Conservation (phyloP, 2,329 filamentous ascomycete genomes). For the Penicillium corylophilum region DNA sequence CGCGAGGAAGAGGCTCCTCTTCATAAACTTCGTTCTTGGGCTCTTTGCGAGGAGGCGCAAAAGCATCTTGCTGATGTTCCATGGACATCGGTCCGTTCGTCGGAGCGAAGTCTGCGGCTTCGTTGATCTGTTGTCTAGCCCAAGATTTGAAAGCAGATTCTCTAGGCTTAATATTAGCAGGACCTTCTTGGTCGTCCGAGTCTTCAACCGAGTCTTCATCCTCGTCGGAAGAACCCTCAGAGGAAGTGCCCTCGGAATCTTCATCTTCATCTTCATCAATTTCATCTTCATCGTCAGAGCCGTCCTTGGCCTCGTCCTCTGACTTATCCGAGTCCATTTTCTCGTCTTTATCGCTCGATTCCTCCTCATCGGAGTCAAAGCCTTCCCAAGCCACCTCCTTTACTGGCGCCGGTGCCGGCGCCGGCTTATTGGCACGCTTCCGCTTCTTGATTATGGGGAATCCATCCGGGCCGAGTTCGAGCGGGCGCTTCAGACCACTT, state of each 20-base stretch:
- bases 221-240: background rate
- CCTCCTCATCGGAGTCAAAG: constrained; percentile 45
- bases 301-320: constrained; percentile 28
- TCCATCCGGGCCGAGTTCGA: constrained; percentile 77
- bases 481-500: constrained; percentile 79
- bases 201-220: constrained; percentile 29
- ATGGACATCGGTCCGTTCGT: constrained; percentile 35
- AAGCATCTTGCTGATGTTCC: constrained; percentile 32
- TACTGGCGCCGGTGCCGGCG: constrained; percentile 26
- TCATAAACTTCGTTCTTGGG: constrained; percentile 39
- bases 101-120: constrained; percentile 70
- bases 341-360: constrained; percentile 41
- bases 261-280: constrained; percentile 19
- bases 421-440: constrained; percentile 63
- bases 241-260: constrained; percentile 12
- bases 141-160: constrained; percentile 84
- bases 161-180: constrained; percentile 32
- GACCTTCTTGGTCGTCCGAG: constrained; percentile 21
- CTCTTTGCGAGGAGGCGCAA: constrained; percentile 31
- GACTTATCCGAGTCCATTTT: constrained; percentile 25
- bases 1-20: constrained; percentile 41
- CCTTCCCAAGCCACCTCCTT: constrained; percentile 48
- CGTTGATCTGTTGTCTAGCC: constrained; percentile 83
- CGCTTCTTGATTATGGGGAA: constrained; percentile 79
- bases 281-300: constrained; percentile 22